Conservation (phyloP, 768 basidiomycete genomes). For the Mycena amicta region DNA sequence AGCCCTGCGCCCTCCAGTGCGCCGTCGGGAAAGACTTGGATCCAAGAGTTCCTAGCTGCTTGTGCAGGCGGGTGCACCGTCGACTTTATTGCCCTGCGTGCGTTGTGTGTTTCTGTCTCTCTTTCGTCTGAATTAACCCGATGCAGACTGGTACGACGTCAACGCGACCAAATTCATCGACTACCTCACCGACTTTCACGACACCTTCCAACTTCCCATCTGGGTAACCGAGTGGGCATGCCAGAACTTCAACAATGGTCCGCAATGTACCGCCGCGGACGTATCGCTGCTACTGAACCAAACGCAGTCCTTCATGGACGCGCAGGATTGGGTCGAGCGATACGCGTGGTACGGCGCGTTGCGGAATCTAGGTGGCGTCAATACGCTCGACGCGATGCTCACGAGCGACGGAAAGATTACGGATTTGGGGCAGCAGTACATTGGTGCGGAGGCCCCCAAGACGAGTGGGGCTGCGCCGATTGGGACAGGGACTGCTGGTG, state of each 20-base stretch:
- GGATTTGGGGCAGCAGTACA: constrained; percentile 52
- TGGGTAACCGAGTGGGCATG: constrained; percentile 69
- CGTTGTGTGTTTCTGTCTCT: constrained; percentile 27
- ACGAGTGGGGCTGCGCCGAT: constrained; percentile 14
- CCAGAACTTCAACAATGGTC: constrained; percentile 48
- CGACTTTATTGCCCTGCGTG: constrained; percentile 60
- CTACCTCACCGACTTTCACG: constrained; percentile 52
- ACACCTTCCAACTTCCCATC: constrained; percentile 52
- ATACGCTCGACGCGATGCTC: constrained; percentile 52
- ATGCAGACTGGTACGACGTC: constrained; percentile 53
- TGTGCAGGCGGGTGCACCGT: constrained; percentile 55
- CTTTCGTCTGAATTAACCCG: no score
- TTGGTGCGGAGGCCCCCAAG: constrained; percentile 28
- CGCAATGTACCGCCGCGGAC: constrained; percentile 50
- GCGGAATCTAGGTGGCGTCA: constrained; percentile 50
- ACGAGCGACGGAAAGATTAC: constrained; percentile 45
- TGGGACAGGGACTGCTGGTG: neutral
- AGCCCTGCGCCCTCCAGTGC: constrained; percentile 57
- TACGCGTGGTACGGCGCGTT: constrained; percentile 67
- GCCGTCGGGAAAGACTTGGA: constrained; percentile 55
- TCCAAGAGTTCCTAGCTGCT: constrained; percentile 51
- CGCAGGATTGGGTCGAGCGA: constrained; percentile 53
- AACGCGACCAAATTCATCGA: constrained; percentile 50
- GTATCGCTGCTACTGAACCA: constrained; percentile 50
- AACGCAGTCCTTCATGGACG: constrained; percentile 58